Evolutionary conservation across 176 grass and related monocot species (phyloP).

Genomic region (Puccinellia tenuiflora): DNA sequence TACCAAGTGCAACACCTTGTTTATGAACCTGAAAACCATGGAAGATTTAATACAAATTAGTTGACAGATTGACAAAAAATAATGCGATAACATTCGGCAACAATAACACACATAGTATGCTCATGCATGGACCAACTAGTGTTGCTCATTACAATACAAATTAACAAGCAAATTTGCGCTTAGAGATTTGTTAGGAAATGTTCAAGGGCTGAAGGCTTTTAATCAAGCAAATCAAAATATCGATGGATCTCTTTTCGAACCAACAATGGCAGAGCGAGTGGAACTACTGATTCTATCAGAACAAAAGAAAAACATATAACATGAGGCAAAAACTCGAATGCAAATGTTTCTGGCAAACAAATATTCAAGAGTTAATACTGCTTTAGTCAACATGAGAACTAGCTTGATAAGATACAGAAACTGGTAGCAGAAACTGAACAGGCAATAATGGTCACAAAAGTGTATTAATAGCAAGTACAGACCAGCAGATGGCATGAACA

Average conservation of each 20-base stretch:
- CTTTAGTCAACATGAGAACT: neutral
- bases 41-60: neutral
- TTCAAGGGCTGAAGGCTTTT: neutral
- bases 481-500: neutral
- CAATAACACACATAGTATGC: neutral
- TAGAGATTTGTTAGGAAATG: neutral
- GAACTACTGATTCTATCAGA: neutral
- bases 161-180: neutral
- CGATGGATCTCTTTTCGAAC: neutral
- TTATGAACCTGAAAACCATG: constrained; percentile 71
- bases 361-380: neutral
- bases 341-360: neutral
- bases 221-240: neutral
- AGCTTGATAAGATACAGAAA: too few species aligned
- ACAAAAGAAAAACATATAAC: neutral
- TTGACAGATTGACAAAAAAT: neutral
- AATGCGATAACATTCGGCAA: neutral
- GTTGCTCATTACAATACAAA: neutral
- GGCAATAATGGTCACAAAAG: neutral
- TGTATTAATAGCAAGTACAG: neutral
- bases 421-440: neutral
- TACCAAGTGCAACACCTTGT: constrained; percentile 84
- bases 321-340: too few species aligned
- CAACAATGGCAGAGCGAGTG: neutral
- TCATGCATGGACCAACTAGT: neutral